Percentiles rank a stretch among this genome's conserved stretches.
phyloP scores from a whole-genome alignment of 1,284 basidiomycete genomes.

The Pterulicium gracile region DNA sequence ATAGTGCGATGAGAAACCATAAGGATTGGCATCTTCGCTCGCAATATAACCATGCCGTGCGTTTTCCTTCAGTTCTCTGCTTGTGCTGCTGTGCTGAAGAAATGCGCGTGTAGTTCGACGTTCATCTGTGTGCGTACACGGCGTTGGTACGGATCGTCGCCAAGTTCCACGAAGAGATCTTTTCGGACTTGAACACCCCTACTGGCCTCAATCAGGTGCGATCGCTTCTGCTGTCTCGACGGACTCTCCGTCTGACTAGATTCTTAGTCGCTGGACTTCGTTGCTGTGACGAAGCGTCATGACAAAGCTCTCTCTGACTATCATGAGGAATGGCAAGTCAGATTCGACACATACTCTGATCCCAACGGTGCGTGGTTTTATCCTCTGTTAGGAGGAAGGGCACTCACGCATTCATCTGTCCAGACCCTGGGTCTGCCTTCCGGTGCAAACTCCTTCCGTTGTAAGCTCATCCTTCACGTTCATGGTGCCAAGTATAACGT shows the following conservation, averaged over 20 bases:
- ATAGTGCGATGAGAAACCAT: constrained; percentile 60
- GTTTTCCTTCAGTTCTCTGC: constrained; percentile 13
- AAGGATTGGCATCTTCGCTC: constrained; percentile 71
- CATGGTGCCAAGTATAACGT: constrained; percentile 11
- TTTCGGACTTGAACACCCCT: constrained; percentile 58
- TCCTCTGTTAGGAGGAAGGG: neutral
- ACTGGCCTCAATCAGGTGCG: constrained; percentile 61
- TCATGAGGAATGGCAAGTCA: constrained; percentile 50
- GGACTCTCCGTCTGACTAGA: constrained; percentile 5
- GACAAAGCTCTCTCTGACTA: constrained; percentile 47
- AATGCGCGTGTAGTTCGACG: constrained; percentile 51
- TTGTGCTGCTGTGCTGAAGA: constrained; percentile 4
- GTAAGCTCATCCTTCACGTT: constrained; percentile 31
- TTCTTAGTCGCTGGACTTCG: constrained; percentile 52
- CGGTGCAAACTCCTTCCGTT: constrained; percentile 65
- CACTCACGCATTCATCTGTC: constrained; percentile 3
- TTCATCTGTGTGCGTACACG: constrained; percentile 66
- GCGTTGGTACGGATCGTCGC: constrained; percentile 59
- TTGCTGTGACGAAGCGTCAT: constrained; percentile 45
- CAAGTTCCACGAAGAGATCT: constrained; percentile 66
- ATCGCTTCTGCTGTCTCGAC: neutral
- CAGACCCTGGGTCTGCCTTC: constrained; percentile 52
- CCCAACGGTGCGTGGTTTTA: constrained; percentile 28
- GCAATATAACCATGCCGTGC: constrained; percentile 44
- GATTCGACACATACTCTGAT: constrained; percentile 47